These are phyloP conservation scores for Corymbia maculata DNA, from an alignment of 345 rosid species.

Conservation along the genomic window DNA sequence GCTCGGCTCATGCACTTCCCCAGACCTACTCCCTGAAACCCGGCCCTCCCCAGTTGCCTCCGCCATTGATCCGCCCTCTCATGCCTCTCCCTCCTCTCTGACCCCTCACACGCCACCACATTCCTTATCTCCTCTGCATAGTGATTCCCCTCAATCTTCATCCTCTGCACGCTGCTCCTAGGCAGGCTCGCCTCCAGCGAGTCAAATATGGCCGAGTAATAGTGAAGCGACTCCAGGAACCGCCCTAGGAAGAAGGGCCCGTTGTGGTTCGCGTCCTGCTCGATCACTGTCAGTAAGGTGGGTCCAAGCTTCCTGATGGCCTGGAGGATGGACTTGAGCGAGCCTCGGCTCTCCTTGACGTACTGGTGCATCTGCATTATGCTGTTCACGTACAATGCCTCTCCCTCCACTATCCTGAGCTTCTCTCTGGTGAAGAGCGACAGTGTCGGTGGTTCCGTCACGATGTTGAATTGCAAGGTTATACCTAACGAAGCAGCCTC, in stretches of 20 bases:
- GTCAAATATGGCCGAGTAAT: constrained; percentile 56
- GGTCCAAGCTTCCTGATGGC: constrained; percentile 49
- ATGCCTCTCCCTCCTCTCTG: constrained; percentile 41
- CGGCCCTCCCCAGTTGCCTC: constrained; percentile 57
- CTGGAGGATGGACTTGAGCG: constrained; percentile 57
- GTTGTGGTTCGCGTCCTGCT: constrained; percentile 65
- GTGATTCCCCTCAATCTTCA: constrained; percentile 45
- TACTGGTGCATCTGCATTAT: constrained; percentile 52
- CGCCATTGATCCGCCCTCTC: constrained; percentile 67
- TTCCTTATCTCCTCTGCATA: constrained; percentile 50
- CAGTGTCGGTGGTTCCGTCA: constrained; percentile 23
- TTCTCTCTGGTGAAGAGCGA: constrained; percentile 28
- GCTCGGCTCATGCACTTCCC: constrained; percentile 42
- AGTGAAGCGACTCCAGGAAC: constrained; percentile 64
- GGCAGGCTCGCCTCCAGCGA: constrained; percentile 52
- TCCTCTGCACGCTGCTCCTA: constrained; percentile 32
- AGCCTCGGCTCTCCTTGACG: constrained; percentile 55
- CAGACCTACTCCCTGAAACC: constrained; percentile 39
- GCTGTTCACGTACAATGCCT: constrained; percentile 38
- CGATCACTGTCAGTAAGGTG: constrained; percentile 37
- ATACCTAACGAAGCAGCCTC: constrained; percentile 36
- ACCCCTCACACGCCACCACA: constrained; percentile 46
- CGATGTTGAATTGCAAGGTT: constrained; percentile 14
- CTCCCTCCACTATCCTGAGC: constrained; percentile 35
- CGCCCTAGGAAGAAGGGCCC: constrained; percentile 65